A percentile compares a stretch with the other conserved stretches of the same genome.
These are phyloP conservation scores for Macaranga tanarius DNA, from an alignment of 441 rosid genomes.

Conservation along the genomic window DNA sequence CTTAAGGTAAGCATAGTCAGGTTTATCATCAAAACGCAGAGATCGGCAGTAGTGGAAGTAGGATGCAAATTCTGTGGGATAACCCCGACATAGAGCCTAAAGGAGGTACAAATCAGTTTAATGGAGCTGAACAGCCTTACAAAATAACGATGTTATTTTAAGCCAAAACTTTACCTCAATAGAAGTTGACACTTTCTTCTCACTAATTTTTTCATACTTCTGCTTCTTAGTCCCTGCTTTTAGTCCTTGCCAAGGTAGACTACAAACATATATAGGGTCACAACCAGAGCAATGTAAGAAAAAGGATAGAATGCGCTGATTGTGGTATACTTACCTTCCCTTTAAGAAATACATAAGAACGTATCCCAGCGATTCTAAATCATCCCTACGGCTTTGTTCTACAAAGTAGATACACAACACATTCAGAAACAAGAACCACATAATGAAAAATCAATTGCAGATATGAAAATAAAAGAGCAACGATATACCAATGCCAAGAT, in stretches of 20 bases:
- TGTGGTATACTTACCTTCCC: slow-evolving; percentile 60
- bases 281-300: slow-evolving; percentile 24
- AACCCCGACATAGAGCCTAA: slow-evolving; percentile 88
- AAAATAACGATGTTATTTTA: background rate
- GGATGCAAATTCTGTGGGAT: slow-evolving; percentile 96
- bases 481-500: slow-evolving; percentile 85
- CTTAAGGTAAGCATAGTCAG: slow-evolving; percentile 90
- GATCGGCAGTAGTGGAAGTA: slow-evolving; percentile 97
- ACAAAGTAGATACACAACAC: slow-evolving; percentile 7
- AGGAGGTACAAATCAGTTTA: slow-evolving; percentile 25
- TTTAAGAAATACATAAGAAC: slow-evolving; percentile 85
- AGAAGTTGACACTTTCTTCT: slow-evolving; percentile 83
- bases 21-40: slow-evolving; percentile 90
- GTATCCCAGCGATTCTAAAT: slow-evolving; percentile 90
- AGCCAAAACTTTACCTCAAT: slow-evolving; percentile 60
- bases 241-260: slow-evolving; percentile 97
- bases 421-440: slow-evolving; percentile 16
- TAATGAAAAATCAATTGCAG: background rate
- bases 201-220: slow-evolving; percentile 88
- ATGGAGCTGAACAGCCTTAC: background rate
- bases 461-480: slow-evolving; percentile 6
- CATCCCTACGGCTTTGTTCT: slow-evolving; percentile 98
- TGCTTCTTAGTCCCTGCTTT: slow-evolving; percentile 94
- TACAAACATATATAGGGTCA: slow-evolving; percentile 32
- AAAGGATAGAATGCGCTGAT: slow-evolving; percentile 4